Base-by-base conservation (phyloP, 106 monocot genomes). In the Acanthochlamys bracteata region DNA sequence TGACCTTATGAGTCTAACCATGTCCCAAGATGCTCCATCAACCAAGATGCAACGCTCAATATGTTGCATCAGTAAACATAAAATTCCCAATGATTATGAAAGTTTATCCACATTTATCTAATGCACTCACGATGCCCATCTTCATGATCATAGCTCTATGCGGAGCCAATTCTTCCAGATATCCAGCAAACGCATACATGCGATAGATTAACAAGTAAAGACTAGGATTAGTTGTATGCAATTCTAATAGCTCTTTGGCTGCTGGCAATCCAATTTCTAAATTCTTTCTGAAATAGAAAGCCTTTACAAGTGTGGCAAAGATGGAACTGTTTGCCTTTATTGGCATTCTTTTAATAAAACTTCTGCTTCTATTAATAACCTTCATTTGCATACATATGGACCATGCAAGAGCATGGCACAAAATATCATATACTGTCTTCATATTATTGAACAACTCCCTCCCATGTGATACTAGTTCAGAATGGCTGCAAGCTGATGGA, bases 401-500 rank as follows among this genome's bases (percentile, higher is more conserved):
- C 86, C 86, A 94, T 89, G 73, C 86, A 94, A 33, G 86, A 85
- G 20, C 49, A 66, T 26, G 86, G 84, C 4, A 25, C 20, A 26
- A n/a, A n/a, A 89, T 69, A 3, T 75, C 72, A 53, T 83, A 81
- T n/a, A 39, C 46, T 17, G 27, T 11, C 21, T 11, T 41, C 86
- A 84, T 90, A 24, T 57, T 69, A 17, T 68, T 26, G 66, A 90
- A 90, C 13, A 90, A 58, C 20, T 24, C 26, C 53, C 76, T 57
- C 2, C 86, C 95, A 69, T 78, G 26, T 2, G 20, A 20, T 58
- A 95, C 76, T 19, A 95, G 75, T 42, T 82, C 68, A 19, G 81
- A 76, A 51, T 87, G 86, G 21, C 84, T 73, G 60, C 95, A 95
- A 41, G 95, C 90, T 16, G 86, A 84, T 57, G 87, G 86, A 16